Evolutionary conservation across 495 filamentous ascomycete species (phyloP).

Genomic region (Sporormia fimetaria): DNA sequence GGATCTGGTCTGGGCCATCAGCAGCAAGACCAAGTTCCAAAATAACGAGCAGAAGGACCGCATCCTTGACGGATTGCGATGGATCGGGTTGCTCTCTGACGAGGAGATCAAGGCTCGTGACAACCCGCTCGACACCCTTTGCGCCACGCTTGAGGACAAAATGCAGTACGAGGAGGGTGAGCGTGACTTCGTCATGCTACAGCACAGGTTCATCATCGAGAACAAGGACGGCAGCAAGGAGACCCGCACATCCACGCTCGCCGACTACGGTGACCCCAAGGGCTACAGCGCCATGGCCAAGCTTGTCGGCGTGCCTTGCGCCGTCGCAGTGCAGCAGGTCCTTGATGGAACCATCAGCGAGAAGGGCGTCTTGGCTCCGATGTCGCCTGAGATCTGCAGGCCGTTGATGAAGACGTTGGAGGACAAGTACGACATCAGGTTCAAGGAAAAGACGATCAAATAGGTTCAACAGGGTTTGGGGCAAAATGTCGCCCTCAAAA

Average conservation of each 20-base stretch:
- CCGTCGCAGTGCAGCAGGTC: conserved; percentile 49
- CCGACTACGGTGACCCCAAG: conserved; percentile 72
- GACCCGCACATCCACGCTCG: conserved; percentile 67
- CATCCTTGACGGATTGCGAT: conserved; percentile 65
- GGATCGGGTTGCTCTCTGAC: conserved; percentile 81
- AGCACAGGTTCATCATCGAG: conserved; percentile 91
- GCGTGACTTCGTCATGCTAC: conserved; percentile 73
- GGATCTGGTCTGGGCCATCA: conserved; percentile 61
- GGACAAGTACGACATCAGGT: conserved; percentile 34
- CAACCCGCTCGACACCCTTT: conserved; percentile 83
- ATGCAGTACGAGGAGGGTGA: conserved; percentile 79
- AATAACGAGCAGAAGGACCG: conserved; percentile 60
- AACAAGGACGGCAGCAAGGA: conserved; percentile 62
- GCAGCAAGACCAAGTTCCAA: conserved; percentile 61
- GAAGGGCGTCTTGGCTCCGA: conserved; percentile 73
- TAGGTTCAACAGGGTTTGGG: conserved; percentile 2
- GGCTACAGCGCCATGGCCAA: conserved; percentile 87
- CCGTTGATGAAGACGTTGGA: conserved; percentile 40
- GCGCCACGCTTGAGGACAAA: conserved; percentile 80
- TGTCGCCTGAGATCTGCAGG: conserved; percentile 58
- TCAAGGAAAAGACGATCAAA: conserved; percentile 32
- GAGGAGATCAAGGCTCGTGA: conserved; percentile 58
- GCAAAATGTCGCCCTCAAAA: not conserved
- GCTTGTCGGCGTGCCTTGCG: conserved; percentile 58
- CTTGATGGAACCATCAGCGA: conserved; percentile 68